A percentile compares a stretch with the other conserved stretches of the same genome.
Conservation (phyloP, 2,329 filamentous ascomycete genomes). For the Beauveria sp. region DNA sequence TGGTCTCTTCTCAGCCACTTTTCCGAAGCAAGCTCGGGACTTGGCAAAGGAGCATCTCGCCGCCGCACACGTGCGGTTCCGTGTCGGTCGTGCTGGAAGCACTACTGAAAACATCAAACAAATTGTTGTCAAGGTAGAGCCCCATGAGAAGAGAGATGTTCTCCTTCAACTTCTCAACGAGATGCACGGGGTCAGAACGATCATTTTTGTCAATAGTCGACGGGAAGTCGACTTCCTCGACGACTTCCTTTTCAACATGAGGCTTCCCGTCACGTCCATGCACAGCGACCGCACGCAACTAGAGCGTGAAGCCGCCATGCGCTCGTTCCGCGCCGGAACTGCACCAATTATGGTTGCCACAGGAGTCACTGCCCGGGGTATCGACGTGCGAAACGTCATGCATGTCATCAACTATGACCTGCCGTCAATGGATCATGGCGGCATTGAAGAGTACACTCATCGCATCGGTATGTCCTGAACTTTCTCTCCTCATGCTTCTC, state of each 20-base stretch:
- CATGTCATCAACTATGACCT: conserved; percentile 94
- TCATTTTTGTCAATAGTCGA: conserved; percentile 87
- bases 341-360: conserved; percentile 80
- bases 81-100: conserved; percentile 79
- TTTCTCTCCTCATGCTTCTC: background rate
- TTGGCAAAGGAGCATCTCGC: conserved; percentile 71
- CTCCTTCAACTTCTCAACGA: conserved; percentile 66
- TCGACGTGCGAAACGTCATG: conserved; percentile 79
- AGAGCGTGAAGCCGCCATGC: conserved; percentile 87
- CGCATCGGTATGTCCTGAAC: conserved; percentile 64
- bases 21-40: conserved; percentile 70
- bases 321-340: conserved; percentile 68
- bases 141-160: conserved; percentile 58
- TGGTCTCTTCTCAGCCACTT: conserved; percentile 92
- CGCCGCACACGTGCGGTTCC: conserved; percentile 68
- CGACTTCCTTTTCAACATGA: conserved; percentile 75
- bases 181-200: conserved; percentile 64
- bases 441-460: conserved; percentile 88
- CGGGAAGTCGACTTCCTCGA: conserved; percentile 73
- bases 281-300: conserved; percentile 80
- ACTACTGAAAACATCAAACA: conserved; percentile 79
- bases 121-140: conserved; percentile 60
- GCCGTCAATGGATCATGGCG: conserved; percentile 66
- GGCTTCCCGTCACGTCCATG: conserved; percentile 78
- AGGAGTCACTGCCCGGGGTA: conserved; percentile 76